These are phyloP conservation scores for Yarrowia sp. DNA, from an alignment of 805 yeast genomes.

Conservation along the genomic window DNA sequence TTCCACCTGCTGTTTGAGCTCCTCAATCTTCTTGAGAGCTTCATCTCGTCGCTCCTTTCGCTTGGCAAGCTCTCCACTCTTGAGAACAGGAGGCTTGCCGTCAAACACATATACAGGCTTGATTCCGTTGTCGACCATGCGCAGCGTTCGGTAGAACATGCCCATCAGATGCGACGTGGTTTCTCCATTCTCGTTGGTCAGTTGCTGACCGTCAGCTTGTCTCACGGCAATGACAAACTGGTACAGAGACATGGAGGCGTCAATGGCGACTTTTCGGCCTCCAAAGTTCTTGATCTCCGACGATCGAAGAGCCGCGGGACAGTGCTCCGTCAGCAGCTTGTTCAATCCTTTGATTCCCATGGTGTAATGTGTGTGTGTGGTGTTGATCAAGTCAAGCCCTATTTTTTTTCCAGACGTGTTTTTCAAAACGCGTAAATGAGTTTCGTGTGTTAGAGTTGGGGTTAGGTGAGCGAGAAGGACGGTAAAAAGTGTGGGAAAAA, in stretches of 20 bases:
- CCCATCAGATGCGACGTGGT: conserved; percentile 94
- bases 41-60: conserved; percentile 81
- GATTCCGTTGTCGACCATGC: conserved; percentile 90
- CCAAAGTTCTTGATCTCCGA: conserved; percentile 83
- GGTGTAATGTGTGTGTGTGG: not conserved
- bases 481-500: not conserved
- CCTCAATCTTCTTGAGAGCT: conserved; percentile 77
- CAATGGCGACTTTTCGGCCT: conserved; percentile 97
- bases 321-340: conserved; percentile 85
- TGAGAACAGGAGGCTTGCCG: conserved; percentile 95
- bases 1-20: conserved; percentile 59
- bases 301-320: conserved; percentile 79
- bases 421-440: conserved; percentile 24
- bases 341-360: conserved; percentile 65
- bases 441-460: conserved; percentile 30
- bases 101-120: conserved; percentile 97
- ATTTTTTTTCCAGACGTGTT: conserved; percentile 1
- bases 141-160: conserved; percentile 89
- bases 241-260: conserved; percentile 86
- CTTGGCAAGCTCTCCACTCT: conserved; percentile 91
- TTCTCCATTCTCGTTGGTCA: conserved; percentile 87
- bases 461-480: conserved; percentile 10
- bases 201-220: conserved; percentile 94
- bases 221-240: conserved; percentile 96
- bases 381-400: not conserved